Base-by-base conservation (phyloP, 1,139 yeast species). In the Pichia sp. region DNA sequence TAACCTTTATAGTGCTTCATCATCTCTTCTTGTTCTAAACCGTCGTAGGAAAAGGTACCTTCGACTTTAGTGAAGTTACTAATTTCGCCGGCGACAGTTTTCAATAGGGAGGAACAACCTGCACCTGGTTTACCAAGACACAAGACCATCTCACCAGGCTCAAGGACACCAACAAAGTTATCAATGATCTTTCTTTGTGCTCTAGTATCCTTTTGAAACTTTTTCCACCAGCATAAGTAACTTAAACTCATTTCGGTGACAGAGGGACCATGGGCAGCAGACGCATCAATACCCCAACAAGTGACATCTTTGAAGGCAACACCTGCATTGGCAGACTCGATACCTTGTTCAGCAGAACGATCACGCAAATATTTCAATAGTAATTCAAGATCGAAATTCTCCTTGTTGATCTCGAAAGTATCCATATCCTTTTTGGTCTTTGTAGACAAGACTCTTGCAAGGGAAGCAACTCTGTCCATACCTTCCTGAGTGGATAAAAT, bases 21-120 rank as follows among this genome's bases (percentile, higher is more conserved):
- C 56, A 75, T 86, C 25, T 79, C 88, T 50, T 72, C 67, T 32
- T 84, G 84, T 3, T 66, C 48, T 33, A 72, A 58, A 25, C 73
- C 74, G 49, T 72, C 72, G 44, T 72, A 73, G 10, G 63, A 32
- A 27, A 64, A 48, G 1, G 54, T 53, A 40, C 49, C 64, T 53
- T 36, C 51, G 3, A 38, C 37, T 4, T 40, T 37, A 6, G 45
- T 27, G 32, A 43, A 50, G 16, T 42, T 40, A 29, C 58, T 59
- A n/a, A 51, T 47, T 38, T 52, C 52, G 32, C 60, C 61, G 25
- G 62, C 56, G 26, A 60, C 35, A 7, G 56, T 38, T 44, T 65
- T 66, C 48, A 69, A 55, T 15, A 69, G 53, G 7, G 74, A 67
- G 1, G 72, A 59, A 51, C 73, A 69, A 25, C 76, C 74, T 19